These are phyloP conservation scores for Pleurotus djamor DNA, from an alignment of 768 basidiomycete genomes.

Conservation along the genomic window DNA sequence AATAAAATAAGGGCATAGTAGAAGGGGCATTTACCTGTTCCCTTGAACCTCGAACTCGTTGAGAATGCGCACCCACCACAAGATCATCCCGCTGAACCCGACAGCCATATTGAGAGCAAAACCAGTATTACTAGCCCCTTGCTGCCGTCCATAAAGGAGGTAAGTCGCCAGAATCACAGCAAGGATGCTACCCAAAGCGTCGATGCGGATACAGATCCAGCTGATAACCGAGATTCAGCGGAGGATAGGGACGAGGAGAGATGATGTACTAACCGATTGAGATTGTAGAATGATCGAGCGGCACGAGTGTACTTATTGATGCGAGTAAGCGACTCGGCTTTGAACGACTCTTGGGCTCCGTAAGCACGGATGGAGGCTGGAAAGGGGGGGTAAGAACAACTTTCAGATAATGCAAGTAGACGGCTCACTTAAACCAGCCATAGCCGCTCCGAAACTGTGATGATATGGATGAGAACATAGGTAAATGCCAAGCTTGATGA, in stretches of 20 bases:
- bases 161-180: constrained; percentile 40
- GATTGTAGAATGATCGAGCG: constrained; percentile 33
- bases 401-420: background rate
- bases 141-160: constrained; percentile 30
- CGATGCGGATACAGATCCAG: constrained; percentile 34
- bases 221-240: background rate
- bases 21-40: constrained; percentile 12
- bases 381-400: background rate
- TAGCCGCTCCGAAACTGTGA: constrained; percentile 38
- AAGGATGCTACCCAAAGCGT: constrained; percentile 44
- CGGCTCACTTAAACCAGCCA: constrained; percentile 35
- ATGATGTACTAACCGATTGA: constrained; percentile 31
- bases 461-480: constrained; percentile 6
- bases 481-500: constrained; percentile 23
- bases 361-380: constrained; percentile 44
- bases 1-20: background rate
- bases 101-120: constrained; percentile 46
- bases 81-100: constrained; percentile 42
- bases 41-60: constrained; percentile 28
- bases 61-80: constrained; percentile 29
- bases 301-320: constrained; percentile 39
- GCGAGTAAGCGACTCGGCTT: constrained; percentile 27
- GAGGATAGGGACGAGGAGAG: constrained; percentile 21
- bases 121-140: constrained; percentile 28
- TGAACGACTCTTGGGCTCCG: constrained; percentile 38